phyloP scores from a whole-genome alignment of 1,284 basidiomycete genomes.

The Kalmanozyma brasiliensis region DNA sequence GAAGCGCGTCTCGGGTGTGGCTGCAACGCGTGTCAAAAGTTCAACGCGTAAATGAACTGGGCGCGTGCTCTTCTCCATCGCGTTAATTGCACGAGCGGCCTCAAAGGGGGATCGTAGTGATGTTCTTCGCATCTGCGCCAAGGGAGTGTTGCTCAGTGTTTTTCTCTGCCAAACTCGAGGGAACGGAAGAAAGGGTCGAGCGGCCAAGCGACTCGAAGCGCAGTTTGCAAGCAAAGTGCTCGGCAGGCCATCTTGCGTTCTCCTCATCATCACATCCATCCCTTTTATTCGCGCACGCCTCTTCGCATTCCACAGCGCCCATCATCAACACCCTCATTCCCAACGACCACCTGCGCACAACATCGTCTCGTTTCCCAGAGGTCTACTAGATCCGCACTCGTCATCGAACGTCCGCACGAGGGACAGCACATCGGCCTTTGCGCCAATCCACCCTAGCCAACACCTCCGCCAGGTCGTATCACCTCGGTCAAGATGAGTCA shows the following conservation, averaged over 20 bases:
- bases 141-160: slow-evolving; percentile 21
- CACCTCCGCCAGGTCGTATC: too few relatives aligned
- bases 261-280: too few relatives aligned
- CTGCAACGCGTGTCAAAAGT: too few relatives aligned
- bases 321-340: too few relatives aligned
- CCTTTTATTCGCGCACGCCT: too few relatives aligned
- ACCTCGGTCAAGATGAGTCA: slow-evolving; percentile 31
- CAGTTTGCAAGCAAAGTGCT: slow-evolving; percentile 1
- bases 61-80: slow-evolving; percentile 24
- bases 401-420: too few relatives aligned
- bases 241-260: too few relatives aligned
- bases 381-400: too few relatives aligned
- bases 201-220: not conserved
- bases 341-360: too few relatives aligned
- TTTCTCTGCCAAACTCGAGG: slow-evolving; percentile 9
- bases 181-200: not conserved
- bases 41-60: slow-evolving; percentile 30
- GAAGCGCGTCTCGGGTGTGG: not conserved
- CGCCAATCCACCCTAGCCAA: slow-evolving; percentile 1
- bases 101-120: not conserved
- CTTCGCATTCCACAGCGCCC: too few relatives aligned
- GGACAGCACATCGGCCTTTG: slow-evolving; percentile 3
- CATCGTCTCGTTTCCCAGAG: too few relatives aligned
- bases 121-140: slow-evolving; percentile 8
- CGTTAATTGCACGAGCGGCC: slow-evolving; percentile 27